These are phyloP conservation scores for Colletotrichum musicola DNA, from an alignment of 2,329 filamentous ascomycete genomes.

Conservation along the genomic window DNA sequence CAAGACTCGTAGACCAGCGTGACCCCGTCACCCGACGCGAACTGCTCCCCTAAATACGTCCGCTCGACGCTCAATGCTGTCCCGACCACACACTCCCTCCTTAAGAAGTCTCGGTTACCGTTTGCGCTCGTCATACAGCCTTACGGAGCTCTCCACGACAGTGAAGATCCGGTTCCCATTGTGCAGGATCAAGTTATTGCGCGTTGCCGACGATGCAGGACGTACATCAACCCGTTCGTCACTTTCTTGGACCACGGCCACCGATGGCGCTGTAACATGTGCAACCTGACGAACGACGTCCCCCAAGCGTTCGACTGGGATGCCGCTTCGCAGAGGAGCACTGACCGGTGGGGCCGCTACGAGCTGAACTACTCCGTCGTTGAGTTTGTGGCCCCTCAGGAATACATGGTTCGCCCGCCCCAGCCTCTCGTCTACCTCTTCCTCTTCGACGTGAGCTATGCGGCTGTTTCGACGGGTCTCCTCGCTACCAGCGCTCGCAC, in stretches of 20 bases:
- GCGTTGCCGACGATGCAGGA: slow-evolving; percentile 92
- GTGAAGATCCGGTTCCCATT: slow-evolving; percentile 90
- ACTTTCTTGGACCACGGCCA: slow-evolving; percentile 97
- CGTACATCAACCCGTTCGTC: slow-evolving; percentile 98
- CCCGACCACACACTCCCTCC: slow-evolving; percentile 88
- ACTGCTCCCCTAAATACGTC: slow-evolving; percentile 93
- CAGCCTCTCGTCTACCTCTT: slow-evolving; percentile 97
- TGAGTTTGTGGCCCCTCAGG: slow-evolving; percentile 97
- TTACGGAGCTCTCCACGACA: slow-evolving; percentile 91
- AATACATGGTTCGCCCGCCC: slow-evolving; percentile 98
- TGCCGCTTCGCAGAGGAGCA: slow-evolving; percentile 87
- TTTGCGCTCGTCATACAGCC: slow-evolving; percentile 97
- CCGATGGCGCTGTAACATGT: slow-evolving; percentile 99
- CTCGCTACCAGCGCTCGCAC: slow-evolving; percentile 92
- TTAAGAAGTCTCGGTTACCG: slow-evolving; percentile 97
- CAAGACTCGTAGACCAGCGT: slow-evolving; percentile 76
- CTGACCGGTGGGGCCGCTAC: slow-evolving; percentile 91
- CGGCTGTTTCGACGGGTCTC: slow-evolving; percentile 89
- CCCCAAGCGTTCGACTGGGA: slow-evolving; percentile 99
- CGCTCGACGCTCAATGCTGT: slow-evolving; percentile 95
- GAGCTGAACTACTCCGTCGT: slow-evolving; percentile 97
- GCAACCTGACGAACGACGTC: slow-evolving; percentile 97
- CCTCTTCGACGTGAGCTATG: slow-evolving; percentile 93
- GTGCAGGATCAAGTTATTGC: slow-evolving; percentile 98
- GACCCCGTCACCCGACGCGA: slow-evolving; percentile 89